Evolutionary conservation across 140 eudicot species (phyloP), one percentile per base, ranked within the genome.

Genomic region (Flaveria floridana): DNA sequence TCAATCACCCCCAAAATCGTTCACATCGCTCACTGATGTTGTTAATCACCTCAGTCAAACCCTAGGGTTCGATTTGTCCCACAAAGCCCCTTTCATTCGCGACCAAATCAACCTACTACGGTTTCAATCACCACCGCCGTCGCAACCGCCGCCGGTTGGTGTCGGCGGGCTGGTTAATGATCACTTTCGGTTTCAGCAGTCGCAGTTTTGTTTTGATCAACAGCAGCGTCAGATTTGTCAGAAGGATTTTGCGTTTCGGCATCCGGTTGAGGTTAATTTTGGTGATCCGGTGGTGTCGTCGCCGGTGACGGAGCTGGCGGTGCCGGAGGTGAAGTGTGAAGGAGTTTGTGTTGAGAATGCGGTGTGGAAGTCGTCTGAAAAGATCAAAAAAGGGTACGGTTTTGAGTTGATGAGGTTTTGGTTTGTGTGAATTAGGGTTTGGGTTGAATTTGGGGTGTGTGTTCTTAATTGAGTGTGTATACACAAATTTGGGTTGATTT

Each of bases 61-160:
- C 71, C 80, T 86, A 82, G 95, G 89, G 81, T 75, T 84, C 39
- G 81, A 84, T 84, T 76, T 86, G 7, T 82, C 95, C 3, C 91
- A 88, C 77, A 88, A 86, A 65, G 48, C 86, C 79, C 70, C 65
- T 59, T 84, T 88, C 81, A 86, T 88, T 70, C 81, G 87, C 18
- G 87, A 88, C 70, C 91, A 86, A 76, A 86, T 88, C 72, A 84
- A 81, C 72, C 76, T 82, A 52, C 77, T 85, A 37, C 89, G 77
- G 66, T 76, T 78, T 34, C 72, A 56, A 63, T 68, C 81, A 14
- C 84, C 63, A 62, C 50, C 83, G 5, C 77, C 51, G 2, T 70
- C 86, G 14, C 68, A 26, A 5, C 48, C 73, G 9, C 53, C 74
- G 7, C 46, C 46, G 47, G 23, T 14, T 1, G 25, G 21, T 30